Percentiles rank a stretch among this genome's conserved stretches.
Conservation (phyloP, 345 rosid genomes). For the Rhodamnia argentea region DNA sequence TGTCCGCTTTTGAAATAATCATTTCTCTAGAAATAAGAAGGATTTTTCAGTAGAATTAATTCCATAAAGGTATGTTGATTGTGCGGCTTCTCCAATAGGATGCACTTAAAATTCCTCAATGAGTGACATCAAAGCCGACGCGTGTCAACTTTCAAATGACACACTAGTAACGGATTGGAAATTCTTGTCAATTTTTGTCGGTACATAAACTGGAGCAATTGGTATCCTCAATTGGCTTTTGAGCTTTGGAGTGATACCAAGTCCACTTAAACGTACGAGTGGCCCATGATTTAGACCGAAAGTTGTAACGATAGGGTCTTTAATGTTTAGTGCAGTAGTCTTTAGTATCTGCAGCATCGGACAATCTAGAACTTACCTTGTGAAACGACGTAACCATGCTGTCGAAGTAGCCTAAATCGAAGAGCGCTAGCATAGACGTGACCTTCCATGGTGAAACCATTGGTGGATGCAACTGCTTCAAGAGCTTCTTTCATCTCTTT, state of each 20-base stretch:
- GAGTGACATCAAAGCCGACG: background rate
- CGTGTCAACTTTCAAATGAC: background rate
- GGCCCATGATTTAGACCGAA: background rate
- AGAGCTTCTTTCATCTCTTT: conserved; percentile 21
- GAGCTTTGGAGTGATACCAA: background rate
- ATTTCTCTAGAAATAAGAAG: background rate
- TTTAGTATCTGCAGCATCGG: background rate
- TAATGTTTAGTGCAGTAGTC: background rate
- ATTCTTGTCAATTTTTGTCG: background rate
- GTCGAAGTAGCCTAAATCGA: conserved; percentile 35
- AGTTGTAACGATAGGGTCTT: background rate
- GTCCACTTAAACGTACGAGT: background rate
- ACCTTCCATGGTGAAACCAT: background rate
- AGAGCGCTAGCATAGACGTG: conserved; percentile 20
- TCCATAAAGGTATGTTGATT: background rate
- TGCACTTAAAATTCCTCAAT: background rate
- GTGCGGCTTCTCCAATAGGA: background rate
- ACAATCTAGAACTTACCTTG: conserved; percentile 9
- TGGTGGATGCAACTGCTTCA: background rate
- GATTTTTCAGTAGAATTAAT: background rate
- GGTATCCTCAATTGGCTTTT: background rate
- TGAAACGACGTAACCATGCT: conserved; percentile 30
- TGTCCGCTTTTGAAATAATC: background rate
- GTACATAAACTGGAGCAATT: background rate
- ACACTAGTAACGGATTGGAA: background rate